A percentile compares a stretch with the other conserved stretches of the same genome.
Evolutionary conservation across 2,329 filamentous ascomycete genomes (phyloP).

Genomic region (Geoglossum cookeanum): DNA sequence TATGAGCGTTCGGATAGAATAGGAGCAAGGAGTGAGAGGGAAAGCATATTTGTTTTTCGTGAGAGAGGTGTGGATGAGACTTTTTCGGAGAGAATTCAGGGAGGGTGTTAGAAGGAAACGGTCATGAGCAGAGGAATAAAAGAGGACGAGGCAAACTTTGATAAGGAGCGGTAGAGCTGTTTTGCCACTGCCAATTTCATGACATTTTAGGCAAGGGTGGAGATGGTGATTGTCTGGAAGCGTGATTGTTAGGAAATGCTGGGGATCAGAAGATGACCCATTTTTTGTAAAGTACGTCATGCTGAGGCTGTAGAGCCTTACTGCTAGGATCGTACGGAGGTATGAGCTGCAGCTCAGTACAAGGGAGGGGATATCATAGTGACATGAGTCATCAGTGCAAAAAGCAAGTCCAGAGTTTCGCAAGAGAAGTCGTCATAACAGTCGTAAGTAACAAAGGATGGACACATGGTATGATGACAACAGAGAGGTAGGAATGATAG

Average conservation of each 20-base stretch:
- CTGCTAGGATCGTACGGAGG: neutral
- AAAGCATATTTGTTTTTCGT: neutral
- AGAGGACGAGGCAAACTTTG: neutral
- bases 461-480: neutral
- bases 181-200: neutral
- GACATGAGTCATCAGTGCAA: constrained; percentile 1
- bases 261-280: neutral
- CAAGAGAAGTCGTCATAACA: neutral
- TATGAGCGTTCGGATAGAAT: neutral
- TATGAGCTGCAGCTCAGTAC: neutral
- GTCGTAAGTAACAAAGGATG: neutral
- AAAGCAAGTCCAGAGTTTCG: neutral
- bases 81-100: neutral
- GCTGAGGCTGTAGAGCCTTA: neutral
- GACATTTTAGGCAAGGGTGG: neutral
- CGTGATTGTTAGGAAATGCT: neutral
- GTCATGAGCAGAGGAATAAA: neutral
- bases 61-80: neutral
- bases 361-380: constrained; percentile 1
- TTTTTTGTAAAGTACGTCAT: neutral
- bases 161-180: neutral
- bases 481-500: neutral
- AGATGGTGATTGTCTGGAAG: neutral
- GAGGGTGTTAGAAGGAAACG: neutral
- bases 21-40: constrained; percentile 1